Percentiles rank a stretch among this genome's conserved stretches.
These are phyloP conservation scores for Termitomyces sp. DNA, from an alignment of 768 basidiomycete species.

Conservation along the genomic window DNA sequence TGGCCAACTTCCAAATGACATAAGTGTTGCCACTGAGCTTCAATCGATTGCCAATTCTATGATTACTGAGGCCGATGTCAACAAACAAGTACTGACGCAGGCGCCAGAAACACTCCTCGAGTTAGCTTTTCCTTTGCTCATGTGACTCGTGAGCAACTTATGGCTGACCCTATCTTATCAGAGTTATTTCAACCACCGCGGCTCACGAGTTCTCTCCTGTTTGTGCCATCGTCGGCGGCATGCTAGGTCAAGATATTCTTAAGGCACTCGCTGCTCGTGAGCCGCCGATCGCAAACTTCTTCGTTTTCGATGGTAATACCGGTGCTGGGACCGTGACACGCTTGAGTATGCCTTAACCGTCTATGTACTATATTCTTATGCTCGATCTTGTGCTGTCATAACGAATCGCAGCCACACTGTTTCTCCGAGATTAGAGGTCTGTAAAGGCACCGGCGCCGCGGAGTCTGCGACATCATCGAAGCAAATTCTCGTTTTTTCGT, in stretches of 20 bases:
- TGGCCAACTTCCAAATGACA: constrained; percentile 54
- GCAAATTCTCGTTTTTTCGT: neutral
- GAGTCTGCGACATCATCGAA: neutral
- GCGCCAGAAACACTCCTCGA: constrained; percentile 61
- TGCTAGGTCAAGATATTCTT: constrained; percentile 92
- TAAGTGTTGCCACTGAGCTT: constrained; percentile 52
- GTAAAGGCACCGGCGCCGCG: constrained; percentile 15
- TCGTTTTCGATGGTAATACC: constrained; percentile 81
- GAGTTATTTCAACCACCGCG: constrained; percentile 69
- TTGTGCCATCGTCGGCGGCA: constrained; percentile 92
- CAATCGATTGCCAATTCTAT: constrained; percentile 62
- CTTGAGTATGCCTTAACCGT: constrained; percentile 44
- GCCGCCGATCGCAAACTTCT: constrained; percentile 90
- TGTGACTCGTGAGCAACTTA: neutral
- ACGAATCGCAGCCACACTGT: constrained; percentile 9
- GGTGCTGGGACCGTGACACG: constrained; percentile 72
- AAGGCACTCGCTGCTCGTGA: constrained; percentile 90
- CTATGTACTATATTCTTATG: constrained; percentile 12
- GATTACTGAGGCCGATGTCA: constrained; percentile 62
- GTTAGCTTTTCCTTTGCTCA: constrained; percentile 40
- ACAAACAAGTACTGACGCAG: constrained; percentile 59
- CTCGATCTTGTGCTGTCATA: neutral
- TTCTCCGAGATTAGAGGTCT: constrained; percentile 18
- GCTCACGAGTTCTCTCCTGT: constrained; percentile 88
- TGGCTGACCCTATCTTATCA: constrained; percentile 28